phyloP scores from a whole-genome alignment of 106 monocot species.

The Cymbidium sinense region DNA sequence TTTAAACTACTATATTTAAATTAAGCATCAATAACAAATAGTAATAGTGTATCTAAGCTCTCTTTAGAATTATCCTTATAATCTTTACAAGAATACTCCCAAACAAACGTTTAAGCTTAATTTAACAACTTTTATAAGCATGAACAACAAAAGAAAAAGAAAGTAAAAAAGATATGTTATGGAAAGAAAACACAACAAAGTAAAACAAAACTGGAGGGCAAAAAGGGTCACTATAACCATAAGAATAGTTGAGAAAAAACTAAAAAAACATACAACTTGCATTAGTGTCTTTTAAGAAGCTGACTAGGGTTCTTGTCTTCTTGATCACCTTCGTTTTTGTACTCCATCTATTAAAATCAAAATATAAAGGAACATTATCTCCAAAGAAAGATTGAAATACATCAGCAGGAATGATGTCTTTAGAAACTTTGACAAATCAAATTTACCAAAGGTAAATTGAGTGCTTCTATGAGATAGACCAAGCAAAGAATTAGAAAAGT shows the following conservation, averaged over 20 bases:
- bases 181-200: background rate
- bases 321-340: background rate
- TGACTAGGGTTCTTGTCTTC: background rate
- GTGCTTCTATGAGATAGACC: background rate
- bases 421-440: background rate
- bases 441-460: background rate
- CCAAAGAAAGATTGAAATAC: background rate
- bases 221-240: background rate
- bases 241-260: background rate
- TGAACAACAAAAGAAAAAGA: background rate
- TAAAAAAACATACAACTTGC: background rate
- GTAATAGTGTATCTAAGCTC: background rate
- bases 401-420: background rate
- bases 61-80: background rate
- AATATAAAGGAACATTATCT: background rate
- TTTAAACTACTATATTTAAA: background rate
- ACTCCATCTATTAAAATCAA: conserved; percentile 6
- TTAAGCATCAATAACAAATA: background rate
- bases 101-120: background rate
- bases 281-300: background rate
- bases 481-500: background rate
- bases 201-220: background rate
- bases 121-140: background rate
- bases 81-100: background rate
- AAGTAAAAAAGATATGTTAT: background rate